A percentile compares a stretch with the other conserved stretches of the same genome.
Evolutionary conservation across 371 early-diverging fungal species (phyloP).

Genomic region (Rhizomucor miehei): DNA sequence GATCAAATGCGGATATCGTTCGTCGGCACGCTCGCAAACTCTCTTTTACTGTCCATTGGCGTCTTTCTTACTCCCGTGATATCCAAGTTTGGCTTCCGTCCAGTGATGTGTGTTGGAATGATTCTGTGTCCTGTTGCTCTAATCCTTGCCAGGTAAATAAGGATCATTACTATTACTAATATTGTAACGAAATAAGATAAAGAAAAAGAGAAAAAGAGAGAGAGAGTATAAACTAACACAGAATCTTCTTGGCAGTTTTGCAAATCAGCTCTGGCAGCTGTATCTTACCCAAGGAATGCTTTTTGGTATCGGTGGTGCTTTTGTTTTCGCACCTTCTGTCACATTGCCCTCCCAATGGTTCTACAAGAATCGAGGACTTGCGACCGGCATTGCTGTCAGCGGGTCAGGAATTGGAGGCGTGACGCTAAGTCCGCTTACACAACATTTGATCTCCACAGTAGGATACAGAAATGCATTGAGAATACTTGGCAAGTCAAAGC

Average conservation of each 20-base stretch:
- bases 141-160: slow-evolving; percentile 34
- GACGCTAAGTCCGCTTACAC: slow-evolving; percentile 56
- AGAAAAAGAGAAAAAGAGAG: too few species aligned
- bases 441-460: slow-evolving; percentile 39
- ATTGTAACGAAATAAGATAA: too few species aligned
- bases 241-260: slow-evolving; percentile 44
- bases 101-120: slow-evolving; percentile 50
- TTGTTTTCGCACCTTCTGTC: slow-evolving; percentile 37
- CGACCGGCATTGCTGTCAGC: slow-evolving; percentile 53
- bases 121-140: slow-evolving; percentile 22
- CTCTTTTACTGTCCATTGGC: slow-evolving; percentile 7
- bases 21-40: slow-evolving; percentile 16
- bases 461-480: slow-evolving; percentile 60
- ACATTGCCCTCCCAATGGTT: slow-evolving; percentile 48
- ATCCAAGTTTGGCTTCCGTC: slow-evolving; percentile 45
- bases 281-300: slow-evolving; percentile 60
- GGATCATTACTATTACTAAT: too few species aligned
- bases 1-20: slow-evolving; percentile 13
- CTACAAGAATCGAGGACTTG: slow-evolving; percentile 36
- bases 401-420: slow-evolving; percentile 81
- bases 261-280: slow-evolving; percentile 51
- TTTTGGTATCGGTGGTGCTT: slow-evolving; percentile 30
- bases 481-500: slow-evolving; percentile 25
- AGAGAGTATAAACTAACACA: too few species aligned
- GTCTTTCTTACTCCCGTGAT: slow-evolving; percentile 51